Base-by-base conservation (phyloP, 805 yeast genomes). In the Wickerhamiella sergipiensis region DNA sequence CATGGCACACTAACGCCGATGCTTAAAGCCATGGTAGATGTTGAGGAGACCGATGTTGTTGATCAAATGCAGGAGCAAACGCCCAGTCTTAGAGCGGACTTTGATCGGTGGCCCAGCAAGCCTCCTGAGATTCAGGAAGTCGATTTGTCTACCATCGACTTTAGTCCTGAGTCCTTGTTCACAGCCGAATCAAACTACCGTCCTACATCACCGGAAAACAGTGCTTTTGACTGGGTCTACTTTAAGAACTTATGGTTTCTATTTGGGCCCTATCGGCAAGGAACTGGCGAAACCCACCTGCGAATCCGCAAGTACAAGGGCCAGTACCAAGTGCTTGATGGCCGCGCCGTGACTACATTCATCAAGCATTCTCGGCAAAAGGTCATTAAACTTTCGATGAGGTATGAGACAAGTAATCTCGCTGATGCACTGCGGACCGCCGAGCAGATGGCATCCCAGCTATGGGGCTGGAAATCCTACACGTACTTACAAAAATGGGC, bases 201-300 rank as follows among this genome's bases (percentile, higher is more conserved):
- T 1, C 59, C 58, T 1, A n/a, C 3, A 1, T 17, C 50, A 3
- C 59, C 59, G n/a, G 26, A 17, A 0, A 23, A 52, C 8, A 57
- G 60, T 24, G 39, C 49, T 2, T 33, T 54, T n/a, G 22, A 18
- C 6, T 57, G 60, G 60, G 17, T 48, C 4, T 12, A 36, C 9
- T 31, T 47, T 31, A 29, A 49, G 15, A 45, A 39, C n/a, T 23
- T 33, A 15, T 56, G 50, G 49, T 57, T 52, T 46, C 29, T 57
- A 21, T 57, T 57, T 40, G 39, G 45, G 7, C 36, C 49, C 22
- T 9, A 23, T 10, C 17, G 19, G 10, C 40, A 7, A 15, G 19
- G 13, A 4, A 4, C 2, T 17, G 19, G 9, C 9, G 40, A 36
- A 17, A 36, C 19, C 19, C 40, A 36, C 10, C 10, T 36, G 19